Evolutionary conservation across 768 basidiomycete species (phyloP).

Genomic region (Agaricus subrufescens): DNA sequence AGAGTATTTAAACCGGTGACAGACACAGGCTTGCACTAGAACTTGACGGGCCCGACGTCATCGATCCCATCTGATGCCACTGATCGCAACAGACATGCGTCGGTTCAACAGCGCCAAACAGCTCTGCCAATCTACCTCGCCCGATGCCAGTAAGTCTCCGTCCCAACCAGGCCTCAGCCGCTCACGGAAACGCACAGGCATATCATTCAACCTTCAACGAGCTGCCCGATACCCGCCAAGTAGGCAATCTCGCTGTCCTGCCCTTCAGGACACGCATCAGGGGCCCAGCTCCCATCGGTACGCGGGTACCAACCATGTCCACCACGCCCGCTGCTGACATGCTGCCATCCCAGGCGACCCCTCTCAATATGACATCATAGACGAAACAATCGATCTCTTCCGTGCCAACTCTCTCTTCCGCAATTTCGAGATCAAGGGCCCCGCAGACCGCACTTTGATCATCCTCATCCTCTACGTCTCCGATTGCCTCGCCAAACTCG

Average conservation of each 20-base stretch:
- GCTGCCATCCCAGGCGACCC: conserved; percentile 58
- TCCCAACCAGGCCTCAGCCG: conserved; percentile 10
- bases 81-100: too few relatives aligned
- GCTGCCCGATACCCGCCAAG: conserved; percentile 69
- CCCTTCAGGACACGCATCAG: conserved; percentile 90
- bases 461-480: conserved; percentile 97
- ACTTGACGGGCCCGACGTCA: neutral
- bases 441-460: conserved; percentile 93
- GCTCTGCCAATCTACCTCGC: conserved; percentile 22
- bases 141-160: conserved; percentile 49
- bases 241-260: conserved; percentile 87
- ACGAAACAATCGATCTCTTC: conserved; percentile 95
- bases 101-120: neutral
- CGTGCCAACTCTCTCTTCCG: conserved; percentile 98
- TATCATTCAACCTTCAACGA: conserved; percentile 96
- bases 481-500: conserved; percentile 92
- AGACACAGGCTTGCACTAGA: neutral
- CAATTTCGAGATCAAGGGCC: conserved; percentile 99
- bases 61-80: conserved; percentile 6
- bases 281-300: conserved; percentile 85
- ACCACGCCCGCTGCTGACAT: conserved; percentile 4
- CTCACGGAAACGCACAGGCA: conserved; percentile 49
- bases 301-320: conserved; percentile 14
- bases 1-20: neutral
- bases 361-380: conserved; percentile 81